Base-by-base conservation (phyloP, 2,329 filamentous ascomycete species). In the Fusarium sp. region DNA sequence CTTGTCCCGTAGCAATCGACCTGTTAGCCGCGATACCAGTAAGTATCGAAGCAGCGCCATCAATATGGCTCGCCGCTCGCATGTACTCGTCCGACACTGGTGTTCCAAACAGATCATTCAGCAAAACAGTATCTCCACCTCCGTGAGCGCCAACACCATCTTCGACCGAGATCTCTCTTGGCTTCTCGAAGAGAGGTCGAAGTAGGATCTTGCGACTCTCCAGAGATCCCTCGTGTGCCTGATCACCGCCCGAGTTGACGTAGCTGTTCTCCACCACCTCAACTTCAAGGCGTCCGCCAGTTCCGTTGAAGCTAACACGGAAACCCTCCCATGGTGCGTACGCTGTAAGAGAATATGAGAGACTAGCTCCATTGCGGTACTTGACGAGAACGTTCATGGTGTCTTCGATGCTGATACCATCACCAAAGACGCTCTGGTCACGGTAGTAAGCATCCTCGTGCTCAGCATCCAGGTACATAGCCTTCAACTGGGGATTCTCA, bases 261-360 rank as follows among this genome's bases (percentile, higher is more conserved):
- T 91, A 91, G 71, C 86, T 87, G 65, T 87, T 88, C 78, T 91
- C 89, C 0, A 91, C 87, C 1, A 91, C 87, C 73, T 91, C 88
- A 62, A 90, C 82, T 79, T 91, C 89, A 5, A 91, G 77, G 1
- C 89, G 81, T 0, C 89, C 89, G 9, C 85, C 85, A 0, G 85
- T 90, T 8, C 89, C 88, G 73, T 89, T 90, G 77, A 90, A 88
- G 65, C 80, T 85, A 18, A 88, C 86, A 1, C 87, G 83, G 79
- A 89, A 89, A 0, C 88, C 88, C 68, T 90, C 88, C 88, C 88
- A 90, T 0, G 89, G 89, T 8, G 89, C 87, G 63, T 91, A 91
- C 1, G 89, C 89, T 3, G 86, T 88, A 16, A 89, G 80, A 27
- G 83, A 88, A 74, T 91, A 91, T 2, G 89, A 90, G 77, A 91